Evolutionary conservation across 2,329 filamentous ascomycete genomes (phyloP).

Genomic region (Ascochyta pisi): DNA sequence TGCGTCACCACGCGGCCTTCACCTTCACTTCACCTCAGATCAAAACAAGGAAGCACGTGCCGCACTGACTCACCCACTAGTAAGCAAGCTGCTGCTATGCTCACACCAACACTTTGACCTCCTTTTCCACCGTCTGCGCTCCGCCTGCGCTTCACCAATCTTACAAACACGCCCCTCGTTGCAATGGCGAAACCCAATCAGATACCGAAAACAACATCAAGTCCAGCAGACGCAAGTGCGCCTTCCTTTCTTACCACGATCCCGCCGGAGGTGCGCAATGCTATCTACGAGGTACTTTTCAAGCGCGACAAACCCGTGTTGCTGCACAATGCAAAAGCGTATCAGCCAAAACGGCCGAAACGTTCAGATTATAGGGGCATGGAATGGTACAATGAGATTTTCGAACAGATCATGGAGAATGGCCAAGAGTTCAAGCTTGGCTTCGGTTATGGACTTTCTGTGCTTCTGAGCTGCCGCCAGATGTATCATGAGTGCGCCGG

Average conservation of each 20-base stretch:
- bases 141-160: no score
- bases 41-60: no score
- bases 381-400: background rate
- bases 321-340: slow-evolving; percentile 7
- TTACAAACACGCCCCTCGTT: no score
- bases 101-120: no score
- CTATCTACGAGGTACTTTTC: slow-evolving; percentile 19
- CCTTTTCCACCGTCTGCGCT: no score
- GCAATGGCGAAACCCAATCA: background rate
- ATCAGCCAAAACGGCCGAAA: background rate
- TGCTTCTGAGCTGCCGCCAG: slow-evolving; percentile 8
- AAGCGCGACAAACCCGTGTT: slow-evolving; percentile 10
- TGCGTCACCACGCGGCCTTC: no score
- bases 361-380: background rate
- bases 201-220: slow-evolving; percentile 1
- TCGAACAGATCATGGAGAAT: background rate
- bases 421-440: background rate
- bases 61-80: no score
- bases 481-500: slow-evolving; percentile 9
- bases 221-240: background rate
- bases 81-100: no score
- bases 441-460: background rate
- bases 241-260: slow-evolving; percentile 17
- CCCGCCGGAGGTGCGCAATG: slow-evolving; percentile 17
- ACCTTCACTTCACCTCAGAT: no score